Percentiles rank a stretch among this genome's conserved stretches.
phyloP scores from a whole-genome alignment of 768 basidiomycete species.

The Mycena olivaceomarginata region DNA sequence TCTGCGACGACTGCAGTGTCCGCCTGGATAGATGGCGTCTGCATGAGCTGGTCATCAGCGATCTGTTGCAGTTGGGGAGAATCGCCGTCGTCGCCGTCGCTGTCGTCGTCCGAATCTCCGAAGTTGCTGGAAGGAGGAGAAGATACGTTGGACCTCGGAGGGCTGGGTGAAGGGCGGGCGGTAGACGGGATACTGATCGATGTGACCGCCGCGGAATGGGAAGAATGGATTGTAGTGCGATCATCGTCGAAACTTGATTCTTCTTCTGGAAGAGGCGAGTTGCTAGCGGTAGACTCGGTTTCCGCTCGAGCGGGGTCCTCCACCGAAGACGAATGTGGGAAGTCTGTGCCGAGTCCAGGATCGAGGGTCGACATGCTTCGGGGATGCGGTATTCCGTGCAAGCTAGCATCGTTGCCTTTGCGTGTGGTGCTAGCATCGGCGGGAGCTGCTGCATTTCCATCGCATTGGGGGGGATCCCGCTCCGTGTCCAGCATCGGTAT shows the following conservation, averaged over 20 bases:
- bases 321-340: not conserved
- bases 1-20: not conserved
- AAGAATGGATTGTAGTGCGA: not conserved
- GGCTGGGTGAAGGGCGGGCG: not conserved
- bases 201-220: conserved; percentile 4
- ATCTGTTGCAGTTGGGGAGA: not conserved
- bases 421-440: not conserved
- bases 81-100: not conserved
- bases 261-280: not conserved
- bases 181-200: conserved; percentile 19
- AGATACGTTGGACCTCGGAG: not conserved
- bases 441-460: no score
- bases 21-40: not conserved
- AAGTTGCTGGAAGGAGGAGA: not conserved
- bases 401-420: not conserved
- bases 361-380: not conserved
- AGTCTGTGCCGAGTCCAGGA: not conserved
- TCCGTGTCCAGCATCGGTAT: no score
- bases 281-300: not conserved
- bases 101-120: conserved; percentile 1
- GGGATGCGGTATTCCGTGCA: not conserved
- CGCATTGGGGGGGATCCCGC: no score
- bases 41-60: conserved; percentile 4
- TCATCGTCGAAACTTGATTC: conserved; percentile 9
- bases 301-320: not conserved